phyloP scores from a whole-genome alignment of 1,139 yeast genomes.

The Lodderomyces parapsilosis region DNA sequence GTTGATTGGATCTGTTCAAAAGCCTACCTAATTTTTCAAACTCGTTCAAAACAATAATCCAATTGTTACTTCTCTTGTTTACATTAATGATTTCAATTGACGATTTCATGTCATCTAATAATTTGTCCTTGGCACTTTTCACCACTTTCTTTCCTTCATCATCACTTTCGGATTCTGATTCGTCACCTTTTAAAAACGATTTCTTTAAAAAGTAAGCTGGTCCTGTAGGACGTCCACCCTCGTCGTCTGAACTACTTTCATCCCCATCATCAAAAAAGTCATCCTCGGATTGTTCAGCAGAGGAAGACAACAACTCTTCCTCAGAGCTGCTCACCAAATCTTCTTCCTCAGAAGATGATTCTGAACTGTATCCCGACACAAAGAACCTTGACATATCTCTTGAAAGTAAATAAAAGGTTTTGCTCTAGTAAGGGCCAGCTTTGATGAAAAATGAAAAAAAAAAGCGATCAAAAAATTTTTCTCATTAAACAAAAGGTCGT shows the following conservation, averaged over 20 bases:
- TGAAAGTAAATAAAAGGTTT: neutral
- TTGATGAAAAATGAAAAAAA: constrained; percentile 3
- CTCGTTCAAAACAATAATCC: constrained; percentile 75
- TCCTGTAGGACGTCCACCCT: constrained; percentile 47
- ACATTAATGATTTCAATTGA: constrained; percentile 68
- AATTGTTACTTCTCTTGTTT: constrained; percentile 71
- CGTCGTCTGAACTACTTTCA: constrained; percentile 41
- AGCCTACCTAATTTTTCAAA: constrained; percentile 75
- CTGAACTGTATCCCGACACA: constrained; percentile 60
- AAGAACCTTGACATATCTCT: constrained; percentile 70
- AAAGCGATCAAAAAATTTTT: constrained; percentile 7
- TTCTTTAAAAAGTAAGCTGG: constrained; percentile 60
- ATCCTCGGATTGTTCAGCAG: constrained; percentile 23
- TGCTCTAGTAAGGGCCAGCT: neutral
- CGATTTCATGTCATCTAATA: constrained; percentile 79
- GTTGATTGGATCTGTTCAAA: constrained; percentile 70
- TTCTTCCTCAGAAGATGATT: constrained; percentile 75
- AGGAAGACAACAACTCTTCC: constrained; percentile 56
- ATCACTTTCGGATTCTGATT: constrained; percentile 54
- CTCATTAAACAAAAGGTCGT: constrained; percentile 6
- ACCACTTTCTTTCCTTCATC: constrained; percentile 81
- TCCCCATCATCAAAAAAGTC: constrained; percentile 27
- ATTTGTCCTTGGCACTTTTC: constrained; percentile 89
- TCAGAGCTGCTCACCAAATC: constrained; percentile 69
- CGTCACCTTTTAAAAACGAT: constrained; percentile 49